A percentile compares a stretch with the other conserved stretches of the same genome.
Evolutionary conservation across 345 rosid genomes (phyloP).

Genomic region (Lumnitzera littorea): DNA sequence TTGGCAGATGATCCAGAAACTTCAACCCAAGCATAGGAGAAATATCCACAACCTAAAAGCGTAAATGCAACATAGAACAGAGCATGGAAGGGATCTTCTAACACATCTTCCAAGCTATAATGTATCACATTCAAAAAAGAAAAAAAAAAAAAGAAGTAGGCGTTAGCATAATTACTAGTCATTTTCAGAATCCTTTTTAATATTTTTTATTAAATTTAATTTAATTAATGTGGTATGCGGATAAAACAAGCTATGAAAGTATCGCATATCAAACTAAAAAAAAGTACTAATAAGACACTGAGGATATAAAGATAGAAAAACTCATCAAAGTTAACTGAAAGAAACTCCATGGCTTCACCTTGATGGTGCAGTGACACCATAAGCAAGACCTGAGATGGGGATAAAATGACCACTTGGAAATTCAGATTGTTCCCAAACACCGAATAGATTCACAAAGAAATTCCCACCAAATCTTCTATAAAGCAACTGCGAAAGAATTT

Average conservation of each 20-base stretch:
- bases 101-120: conserved; percentile 31
- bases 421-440: conserved; percentile 31
- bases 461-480: conserved; percentile 31
- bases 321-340: background rate
- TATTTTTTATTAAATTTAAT: background rate
- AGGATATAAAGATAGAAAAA: background rate
- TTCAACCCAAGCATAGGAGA: conserved; percentile 35
- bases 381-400: conserved; percentile 30
- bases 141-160: background rate
- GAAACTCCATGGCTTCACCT: background rate
- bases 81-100: conserved; percentile 33
- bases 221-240: no score
- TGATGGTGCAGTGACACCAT: conserved; percentile 31
- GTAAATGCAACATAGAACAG: conserved; percentile 27
- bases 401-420: conserved; percentile 27
- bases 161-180: no score
- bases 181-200: no score
- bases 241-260: no score
- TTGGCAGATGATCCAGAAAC: conserved; percentile 34
- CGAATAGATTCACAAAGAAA: conserved; percentile 29
- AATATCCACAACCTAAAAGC: conserved; percentile 31
- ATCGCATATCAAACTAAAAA: background rate
- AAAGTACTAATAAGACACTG: background rate
- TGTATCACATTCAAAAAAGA: background rate
- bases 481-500: conserved; percentile 17